Conservation (phyloP, 2,329 filamentous ascomycete species). For the Diaporthe ilicicola region DNA sequence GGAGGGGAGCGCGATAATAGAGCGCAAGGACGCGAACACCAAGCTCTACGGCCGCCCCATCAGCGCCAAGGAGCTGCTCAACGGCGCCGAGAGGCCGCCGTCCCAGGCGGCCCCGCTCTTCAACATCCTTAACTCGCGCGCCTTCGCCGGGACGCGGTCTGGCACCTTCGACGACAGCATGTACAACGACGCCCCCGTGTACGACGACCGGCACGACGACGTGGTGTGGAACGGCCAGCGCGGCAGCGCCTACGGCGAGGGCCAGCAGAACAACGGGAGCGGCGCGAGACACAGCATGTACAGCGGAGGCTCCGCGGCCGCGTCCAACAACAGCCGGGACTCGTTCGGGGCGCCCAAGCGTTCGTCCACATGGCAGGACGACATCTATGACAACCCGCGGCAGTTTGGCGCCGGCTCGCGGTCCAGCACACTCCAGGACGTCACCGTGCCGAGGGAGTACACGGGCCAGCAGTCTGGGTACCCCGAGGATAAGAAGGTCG, state of each 20-base stretch:
- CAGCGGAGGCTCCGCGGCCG: slow-evolving; percentile 37
- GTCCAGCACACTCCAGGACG: slow-evolving; percentile 60
- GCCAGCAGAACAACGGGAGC: slow-evolving; percentile 52
- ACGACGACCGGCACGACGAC: slow-evolving; percentile 83
- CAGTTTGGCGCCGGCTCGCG: slow-evolving; percentile 51
- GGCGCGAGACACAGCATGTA: slow-evolving; percentile 39
- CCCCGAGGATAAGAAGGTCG: slow-evolving; percentile 54
- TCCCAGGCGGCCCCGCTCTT: slow-evolving; percentile 85
- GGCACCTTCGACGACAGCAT: slow-evolving; percentile 66
- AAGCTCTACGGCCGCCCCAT: slow-evolving; percentile 89
- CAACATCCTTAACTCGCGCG: slow-evolving; percentile 82
- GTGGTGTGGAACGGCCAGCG: slow-evolving; percentile 83
- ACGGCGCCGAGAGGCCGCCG: slow-evolving; percentile 79
- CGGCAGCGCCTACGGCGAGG: slow-evolving; percentile 76
- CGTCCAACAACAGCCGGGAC: slow-evolving; percentile 51
- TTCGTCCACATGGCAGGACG: slow-evolving; percentile 78
- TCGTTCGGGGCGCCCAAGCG: slow-evolving; percentile 67
- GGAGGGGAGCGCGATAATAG: slow-evolving; percentile 91
- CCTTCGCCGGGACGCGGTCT: slow-evolving; percentile 75
- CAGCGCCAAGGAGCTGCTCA: slow-evolving; percentile 83
- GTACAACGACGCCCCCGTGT: slow-evolving; percentile 95
- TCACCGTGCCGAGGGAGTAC: slow-evolving; percentile 39
- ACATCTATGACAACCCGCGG: slow-evolving; percentile 72
- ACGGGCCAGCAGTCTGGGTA: slow-evolving; percentile 45
- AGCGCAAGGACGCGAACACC: slow-evolving; percentile 95